Conservation (phyloP, 1,284 basidiomycete species). For the Termitomyces sp. region DNA sequence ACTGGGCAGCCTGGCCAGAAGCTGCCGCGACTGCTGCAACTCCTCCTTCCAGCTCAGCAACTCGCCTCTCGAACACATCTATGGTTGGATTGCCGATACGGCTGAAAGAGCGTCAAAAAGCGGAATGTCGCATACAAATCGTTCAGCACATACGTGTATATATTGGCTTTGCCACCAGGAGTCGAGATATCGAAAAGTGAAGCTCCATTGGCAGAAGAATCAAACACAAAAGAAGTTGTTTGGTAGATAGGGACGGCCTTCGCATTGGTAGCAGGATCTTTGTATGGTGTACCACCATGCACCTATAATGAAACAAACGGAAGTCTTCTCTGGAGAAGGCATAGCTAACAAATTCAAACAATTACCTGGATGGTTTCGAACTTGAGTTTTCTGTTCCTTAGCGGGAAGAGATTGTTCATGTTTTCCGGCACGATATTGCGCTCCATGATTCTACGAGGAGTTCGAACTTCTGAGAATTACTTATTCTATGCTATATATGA, state of each 20-base stretch:
- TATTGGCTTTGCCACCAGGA: conserved; percentile 9
- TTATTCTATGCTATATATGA: conserved; percentile 6
- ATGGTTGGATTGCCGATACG: conserved; percentile 16
- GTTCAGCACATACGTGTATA: conserved; percentile 8
- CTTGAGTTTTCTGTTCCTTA: conserved; percentile 7
- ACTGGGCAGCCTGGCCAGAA: conserved; percentile 81
- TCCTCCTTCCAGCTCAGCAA: conserved; percentile 82
- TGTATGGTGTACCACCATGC: conserved; percentile 15
- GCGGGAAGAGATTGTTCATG: conserved; percentile 7
- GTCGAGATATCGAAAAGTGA: conserved; percentile 9
- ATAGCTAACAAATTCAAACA: not conserved
- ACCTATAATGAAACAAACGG: conserved; percentile 2
- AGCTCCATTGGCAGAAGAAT: conserved; percentile 14
- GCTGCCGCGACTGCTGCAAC: conserved; percentile 74
- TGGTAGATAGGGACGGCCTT: conserved; percentile 17
- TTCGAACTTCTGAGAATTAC: too few relatives aligned
- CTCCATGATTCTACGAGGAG: conserved; percentile 3
- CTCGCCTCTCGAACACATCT: conserved; percentile 36
- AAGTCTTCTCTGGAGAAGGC: too few relatives aligned
- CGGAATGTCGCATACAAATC: not conserved
- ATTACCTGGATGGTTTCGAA: conserved; percentile 13
- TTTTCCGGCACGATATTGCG: conserved; percentile 10
- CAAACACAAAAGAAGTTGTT: conserved; percentile 15
- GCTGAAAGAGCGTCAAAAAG: not conserved
- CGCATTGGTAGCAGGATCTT: conserved; percentile 16